phyloP scores from a whole-genome alignment of 345 rosid species.

The Schrenkiella parvula region DNA sequence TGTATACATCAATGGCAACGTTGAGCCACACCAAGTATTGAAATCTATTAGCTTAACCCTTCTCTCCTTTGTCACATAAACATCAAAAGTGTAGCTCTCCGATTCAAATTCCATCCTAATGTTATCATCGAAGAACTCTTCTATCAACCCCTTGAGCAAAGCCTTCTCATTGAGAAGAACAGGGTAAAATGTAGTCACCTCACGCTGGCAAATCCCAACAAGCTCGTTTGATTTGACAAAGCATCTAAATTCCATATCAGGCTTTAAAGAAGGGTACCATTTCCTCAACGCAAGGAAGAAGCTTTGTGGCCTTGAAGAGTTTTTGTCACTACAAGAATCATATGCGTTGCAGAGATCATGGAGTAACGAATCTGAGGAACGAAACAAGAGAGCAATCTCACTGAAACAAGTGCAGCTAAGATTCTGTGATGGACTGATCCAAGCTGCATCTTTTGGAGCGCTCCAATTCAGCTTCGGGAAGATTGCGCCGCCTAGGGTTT shows the following conservation, averaged over 20 bases:
- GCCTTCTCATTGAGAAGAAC: constrained; percentile 43
- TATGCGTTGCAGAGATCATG: constrained; percentile 77
- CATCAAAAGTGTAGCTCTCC: constrained; percentile 62
- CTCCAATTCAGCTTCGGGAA: constrained; percentile 93
- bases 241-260: constrained; percentile 85
- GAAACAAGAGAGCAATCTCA: constrained; percentile 64
- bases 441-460: constrained; percentile 85
- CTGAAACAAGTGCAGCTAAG: constrained; percentile 64
- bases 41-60: constrained; percentile 68
- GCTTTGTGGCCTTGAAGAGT: constrained; percentile 46
- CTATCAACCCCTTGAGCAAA: constrained; percentile 34
- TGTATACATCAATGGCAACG: constrained; percentile 61
- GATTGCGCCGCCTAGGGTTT: constrained; percentile 58
- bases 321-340: constrained; percentile 58
- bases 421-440: constrained; percentile 72
- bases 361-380: constrained; percentile 67
- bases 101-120: constrained; percentile 52
- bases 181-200: constrained; percentile 74
- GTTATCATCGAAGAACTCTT: constrained; percentile 41
- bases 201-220: constrained; percentile 71
- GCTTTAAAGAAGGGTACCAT: constrained; percentile 61
- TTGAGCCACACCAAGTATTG: constrained; percentile 82
- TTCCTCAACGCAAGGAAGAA: constrained; percentile 79
- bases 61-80: constrained; percentile 50
- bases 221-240: constrained; percentile 49